A percentile compares a stretch with the other conserved stretches of the same genome.
These are phyloP conservation scores for Euphrasia confusa DNA, from an alignment of 257 asterid species.

Conservation along the genomic window DNA sequence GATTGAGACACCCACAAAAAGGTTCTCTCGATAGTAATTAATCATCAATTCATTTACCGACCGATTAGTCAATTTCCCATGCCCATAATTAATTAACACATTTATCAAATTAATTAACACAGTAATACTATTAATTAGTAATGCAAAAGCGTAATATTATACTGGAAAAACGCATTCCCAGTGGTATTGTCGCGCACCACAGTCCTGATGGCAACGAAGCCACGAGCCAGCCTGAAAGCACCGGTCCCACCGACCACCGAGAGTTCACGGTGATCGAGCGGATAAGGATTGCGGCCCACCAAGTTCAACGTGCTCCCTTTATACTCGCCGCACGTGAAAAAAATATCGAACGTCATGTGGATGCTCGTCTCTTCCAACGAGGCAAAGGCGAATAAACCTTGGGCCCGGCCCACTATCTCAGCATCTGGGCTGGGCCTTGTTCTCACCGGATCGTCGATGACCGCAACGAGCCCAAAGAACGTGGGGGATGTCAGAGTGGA, in stretches of 20 bases:
- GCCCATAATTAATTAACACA: no score
- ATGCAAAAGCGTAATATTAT: slow-evolving; percentile 28
- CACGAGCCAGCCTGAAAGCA: slow-evolving; percentile 39
- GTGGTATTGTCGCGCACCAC: slow-evolving; percentile 18
- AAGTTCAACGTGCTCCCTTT: slow-evolving; percentile 23
- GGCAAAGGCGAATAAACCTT: slow-evolving; percentile 25
- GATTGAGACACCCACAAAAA: no score
- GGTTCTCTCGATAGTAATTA: no score
- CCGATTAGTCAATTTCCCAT: no score
- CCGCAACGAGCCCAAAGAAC: slow-evolving; percentile 15
- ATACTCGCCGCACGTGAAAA: slow-evolving; percentile 3
- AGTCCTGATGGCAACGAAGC: slow-evolving; percentile 21
- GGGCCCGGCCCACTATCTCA: slow-evolving; percentile 35
- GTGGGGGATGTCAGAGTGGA: slow-evolving; percentile 20
- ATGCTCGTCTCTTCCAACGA: slow-evolving; percentile 27
- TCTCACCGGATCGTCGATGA: slow-evolving; percentile 34
- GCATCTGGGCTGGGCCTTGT: slow-evolving; percentile 22
- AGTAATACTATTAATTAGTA: slow-evolving; percentile 2
- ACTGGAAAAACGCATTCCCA: slow-evolving; percentile 37
- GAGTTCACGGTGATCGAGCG: slow-evolving; percentile 24
- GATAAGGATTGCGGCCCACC: slow-evolving; percentile 26
- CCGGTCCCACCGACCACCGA: slow-evolving; percentile 50
- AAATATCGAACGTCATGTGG: slow-evolving; percentile 28
- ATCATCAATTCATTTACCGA: no score
- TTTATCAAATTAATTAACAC: no score